Base-by-base conservation (phyloP, 2,329 filamentous ascomycete genomes). In the Leptosphaerulina australis region DNA sequence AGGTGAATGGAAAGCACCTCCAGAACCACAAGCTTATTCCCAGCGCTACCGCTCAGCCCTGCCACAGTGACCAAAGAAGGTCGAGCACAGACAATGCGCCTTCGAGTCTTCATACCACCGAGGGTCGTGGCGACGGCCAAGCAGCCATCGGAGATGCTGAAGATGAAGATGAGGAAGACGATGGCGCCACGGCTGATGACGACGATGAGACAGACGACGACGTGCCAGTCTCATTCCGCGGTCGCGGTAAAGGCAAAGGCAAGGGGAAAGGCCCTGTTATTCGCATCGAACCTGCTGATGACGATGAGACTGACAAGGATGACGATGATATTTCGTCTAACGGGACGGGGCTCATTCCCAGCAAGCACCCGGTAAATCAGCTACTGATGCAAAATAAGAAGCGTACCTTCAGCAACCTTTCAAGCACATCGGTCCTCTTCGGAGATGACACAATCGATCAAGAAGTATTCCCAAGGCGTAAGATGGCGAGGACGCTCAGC, bases 331-430 rank as follows among this genome's bases (percentile, higher is more conserved):
- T 48, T 37, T 50, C 56, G 47, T 62, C 61, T 48, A 55, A 55
- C 49, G 67, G 60, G 55, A 62, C 60, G 58, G 69, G 67, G 62
- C 68, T 62, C 43, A 55, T 59, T 11, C 53, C 58, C 44, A 63
- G 58, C 57, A 70, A 69, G 44, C 58, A 65, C 21, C 60, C 62
- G 12, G 58, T 66, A 44, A 66, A 62, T 31, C 62, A 67, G 15
- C 45, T 66, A 33, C 58, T 66, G 17, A 64, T 58, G 53, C 58
- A 56, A 35, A 67, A 65, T 56, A 74, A 73, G 56, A 74, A 74
- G 50, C 71, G 72, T 35, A 71, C 69, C 21, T 70, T 66, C 53
- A 75, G 72, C 63, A 72, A 69, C 39, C 59, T 73, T 9, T 74
- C 70, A 37, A 72, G 67, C 58, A 72, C 63, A 12, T 72, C 71